phyloP scores from a whole-genome alignment of 2,329 filamentous ascomycete genomes.

The Ceratocystis destructans region DNA sequence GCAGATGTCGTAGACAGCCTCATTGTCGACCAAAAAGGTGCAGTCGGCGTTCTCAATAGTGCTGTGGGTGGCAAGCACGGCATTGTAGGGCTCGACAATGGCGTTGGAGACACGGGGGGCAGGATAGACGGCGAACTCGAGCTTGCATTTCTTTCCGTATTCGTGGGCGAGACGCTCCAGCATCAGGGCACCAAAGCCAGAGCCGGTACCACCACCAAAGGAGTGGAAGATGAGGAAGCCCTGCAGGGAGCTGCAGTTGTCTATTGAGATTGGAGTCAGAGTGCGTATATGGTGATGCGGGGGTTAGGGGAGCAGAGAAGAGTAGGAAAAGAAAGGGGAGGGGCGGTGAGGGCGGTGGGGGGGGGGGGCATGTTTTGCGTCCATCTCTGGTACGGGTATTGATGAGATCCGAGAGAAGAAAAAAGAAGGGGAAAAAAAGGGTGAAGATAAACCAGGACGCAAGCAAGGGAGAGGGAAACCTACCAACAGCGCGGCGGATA shows the following conservation, averaged over 20 bases:
- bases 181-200: constrained; percentile 57
- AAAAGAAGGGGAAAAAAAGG: not conserved
- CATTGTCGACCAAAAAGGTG: constrained; percentile 64
- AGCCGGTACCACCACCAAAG: constrained; percentile 59
- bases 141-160: constrained; percentile 66
- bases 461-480: constrained; percentile 23
- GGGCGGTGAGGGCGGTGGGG: constrained; percentile 6
- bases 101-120: constrained; percentile 56
- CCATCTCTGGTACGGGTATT: too few relatives aligned
- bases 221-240: constrained; percentile 65
- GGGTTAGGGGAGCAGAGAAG: not conserved
- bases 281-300: not conserved
- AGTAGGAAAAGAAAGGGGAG: not conserved
- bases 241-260: constrained; percentile 60
- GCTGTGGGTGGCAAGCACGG: constrained; percentile 59
- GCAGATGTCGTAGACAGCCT: constrained; percentile 64
- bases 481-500: constrained; percentile 55
- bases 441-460: not conserved
- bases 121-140: constrained; percentile 60
- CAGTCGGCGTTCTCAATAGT: constrained; percentile 68
- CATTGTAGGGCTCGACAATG: constrained; percentile 62
- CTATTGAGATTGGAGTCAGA: constrained; percentile 29
- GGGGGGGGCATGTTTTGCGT: not conserved
- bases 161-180: constrained; percentile 60
- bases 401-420: not conserved